Conservation (phyloP, 2,329 filamentous ascomycete species). For the Xylariomycetidae sp. region DNA sequence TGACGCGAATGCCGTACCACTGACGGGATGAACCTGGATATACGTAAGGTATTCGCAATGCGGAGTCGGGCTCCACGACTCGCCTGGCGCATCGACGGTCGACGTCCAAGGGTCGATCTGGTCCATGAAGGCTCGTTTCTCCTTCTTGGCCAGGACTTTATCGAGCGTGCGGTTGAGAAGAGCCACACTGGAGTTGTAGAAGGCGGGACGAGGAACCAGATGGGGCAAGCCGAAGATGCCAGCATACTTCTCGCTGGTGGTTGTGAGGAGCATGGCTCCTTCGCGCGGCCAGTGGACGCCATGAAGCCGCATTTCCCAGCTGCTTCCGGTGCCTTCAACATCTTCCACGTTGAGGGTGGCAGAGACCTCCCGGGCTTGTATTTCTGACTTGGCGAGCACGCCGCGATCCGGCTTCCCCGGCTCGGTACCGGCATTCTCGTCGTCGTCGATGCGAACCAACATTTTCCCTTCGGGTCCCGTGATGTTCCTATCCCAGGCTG, state of each 20-base stretch:
- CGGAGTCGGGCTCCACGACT: conserved; percentile 55
- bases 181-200: conserved; percentile 51
- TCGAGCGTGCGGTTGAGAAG: conserved; percentile 70
- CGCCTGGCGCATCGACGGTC: conserved; percentile 52
- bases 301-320: conserved; percentile 73
- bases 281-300: conserved; percentile 82
- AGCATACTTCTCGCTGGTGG: conserved; percentile 90
- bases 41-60: conserved; percentile 89
- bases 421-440: conserved; percentile 34
- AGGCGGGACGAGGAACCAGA: conserved; percentile 56
- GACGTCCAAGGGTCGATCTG: conserved; percentile 72
- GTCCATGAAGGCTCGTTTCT: conserved; percentile 48
- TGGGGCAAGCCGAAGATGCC: conserved; percentile 88
- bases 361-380: conserved; percentile 61
- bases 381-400: conserved; percentile 34
- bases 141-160: conserved; percentile 59
- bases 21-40: conserved; percentile 64
- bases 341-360: conserved; percentile 70
- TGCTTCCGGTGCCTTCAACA: conserved; percentile 60
- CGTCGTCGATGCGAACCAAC: conserved; percentile 59
- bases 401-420: conserved; percentile 35
- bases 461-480: conserved; percentile 67
- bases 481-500: conserved; percentile 71
- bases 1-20: conserved; percentile 30
- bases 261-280: conserved; percentile 75